Conservation (phyloP, 176 grass and related monocot species). For the Echinochloa phyllopogon region DNA sequence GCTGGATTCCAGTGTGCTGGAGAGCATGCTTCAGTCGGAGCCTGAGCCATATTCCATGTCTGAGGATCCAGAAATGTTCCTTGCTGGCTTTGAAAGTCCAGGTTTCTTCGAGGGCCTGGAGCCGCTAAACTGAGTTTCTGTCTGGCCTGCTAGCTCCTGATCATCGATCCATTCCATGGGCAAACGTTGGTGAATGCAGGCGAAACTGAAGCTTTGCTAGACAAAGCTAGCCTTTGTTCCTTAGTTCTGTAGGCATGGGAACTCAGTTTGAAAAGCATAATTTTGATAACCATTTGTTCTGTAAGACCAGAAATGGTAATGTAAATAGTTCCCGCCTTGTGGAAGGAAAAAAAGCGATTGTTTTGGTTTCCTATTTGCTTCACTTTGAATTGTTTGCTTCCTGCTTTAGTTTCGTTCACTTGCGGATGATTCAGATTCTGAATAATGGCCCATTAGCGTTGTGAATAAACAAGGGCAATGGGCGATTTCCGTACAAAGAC, state of each 20-base stretch:
- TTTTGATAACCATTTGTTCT: slow-evolving; percentile 17
- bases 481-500: neutral
- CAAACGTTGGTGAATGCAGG: neutral
- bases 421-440: neutral
- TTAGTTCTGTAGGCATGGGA: slow-evolving; percentile 42
- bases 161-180: neutral
- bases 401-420: neutral
- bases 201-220: neutral
- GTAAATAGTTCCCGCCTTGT: slow-evolving; percentile 24
- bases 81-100: slow-evolving; percentile 18
- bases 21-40: slow-evolving; percentile 40
- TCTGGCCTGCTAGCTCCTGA: neutral
- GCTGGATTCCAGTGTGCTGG: slow-evolving; percentile 32
- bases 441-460: too few relatives aligned
- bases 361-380: neutral
- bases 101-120: slow-evolving; percentile 32
- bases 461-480: too few relatives aligned
- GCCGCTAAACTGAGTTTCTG: neutral
- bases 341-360: neutral
- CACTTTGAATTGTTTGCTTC: neutral
- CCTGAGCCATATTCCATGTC: slow-evolving; percentile 25
- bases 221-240: neutral
- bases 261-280: slow-evolving; percentile 8
- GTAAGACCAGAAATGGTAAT: neutral
- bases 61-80: slow-evolving; percentile 22